Base-by-base conservation (phyloP, 2,329 filamentous ascomycete species). In the Fusarium pseudocircinatum region DNA sequence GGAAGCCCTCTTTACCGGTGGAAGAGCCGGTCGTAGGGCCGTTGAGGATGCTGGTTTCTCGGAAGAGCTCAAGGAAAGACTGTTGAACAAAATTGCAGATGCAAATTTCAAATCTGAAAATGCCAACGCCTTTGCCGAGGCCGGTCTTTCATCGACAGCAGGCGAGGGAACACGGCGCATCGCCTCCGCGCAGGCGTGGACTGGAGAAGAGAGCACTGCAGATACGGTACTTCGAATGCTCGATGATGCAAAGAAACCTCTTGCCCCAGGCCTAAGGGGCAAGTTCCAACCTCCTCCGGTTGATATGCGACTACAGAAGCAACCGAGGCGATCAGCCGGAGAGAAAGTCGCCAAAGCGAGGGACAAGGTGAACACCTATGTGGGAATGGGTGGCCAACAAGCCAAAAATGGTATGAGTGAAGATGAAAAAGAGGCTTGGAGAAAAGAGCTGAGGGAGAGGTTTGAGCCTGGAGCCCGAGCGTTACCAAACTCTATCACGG, bases 191-290 rank as follows among this genome's bases (percentile, higher is more conserved):
- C 83, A 87, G 64, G 87, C 92, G 3, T 99, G 96, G 96, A 90
- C 88, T 1, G 96, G 96, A 6, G 86, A 88, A 18, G 96, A 98
- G 82, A 85, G 85, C 10, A 83, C 92, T 3, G 89, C 92, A 75
- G 95, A 98, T 80, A 88, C 92, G 2, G 91, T 94, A 28, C 84
- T 97, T 54, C 91, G 96, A 37, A 98, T 98, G 93, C 82, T 96
- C 16, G 89, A 94, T 63, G 94, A 97, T 79, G 89, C 94, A 32
- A 90, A 89, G 67, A 94, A 95, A 78, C 93, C 92, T 0, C 84
- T 97, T 54, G 82, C 80, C 20, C 85, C 85, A 8, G 84, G 82
- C 2, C 76, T 87, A 7, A 83, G 89, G 40, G 85, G 86, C 4
- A 85, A 84, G 30, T 81, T 83, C 20, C 83, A 84, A 49, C 83